Evolutionary conservation across 2,329 filamentous ascomycete genomes (phyloP), one percentile per base, ranked within the genome.

Genomic region (Calonectria henricotiae): DNA sequence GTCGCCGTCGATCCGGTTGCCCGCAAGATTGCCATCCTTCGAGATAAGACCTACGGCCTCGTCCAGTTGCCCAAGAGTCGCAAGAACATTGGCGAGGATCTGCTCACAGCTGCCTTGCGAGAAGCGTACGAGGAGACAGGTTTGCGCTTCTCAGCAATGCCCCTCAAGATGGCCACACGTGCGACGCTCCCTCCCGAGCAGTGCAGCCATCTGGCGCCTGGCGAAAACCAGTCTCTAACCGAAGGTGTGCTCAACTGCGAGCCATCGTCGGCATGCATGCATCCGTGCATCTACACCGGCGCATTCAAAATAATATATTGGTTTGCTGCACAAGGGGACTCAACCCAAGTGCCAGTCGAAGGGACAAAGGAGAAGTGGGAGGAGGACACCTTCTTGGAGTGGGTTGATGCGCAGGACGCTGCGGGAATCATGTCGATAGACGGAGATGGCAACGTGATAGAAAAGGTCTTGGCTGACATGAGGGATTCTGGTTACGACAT

Each of bases 91-190:
- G 81, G 80, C 65, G 85, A 87, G 71, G 80, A 80, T 70, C 78
- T 85, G 39, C 80, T 82, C 30, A 77, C 76, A 2, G 80, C 85
- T 0, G 86, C 85, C 13, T 71, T 87, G 15, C 83, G 85, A 32
- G 86, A 87, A 75, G 86, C 85, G 0, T 80, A 80, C 49, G 86
- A 88, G 71, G 86, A 87, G 74, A 86, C 85, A 7, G 86, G 86
- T 5, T 78, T 86, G n/a, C 75, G 67, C 5, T 82, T 83, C 39
- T 74, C 71, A 13, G 80, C 84, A 0, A 72, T 87, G 37, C 76
- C 79, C 11, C 79, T 87, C 67, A 80, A 77, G 47, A 81, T 86
- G 69, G 78, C 80, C 46, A 87, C 86, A 15, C 81, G 85, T 62
- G 84, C 85, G 8, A 86, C 85, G 27, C 78, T 80, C 11, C 66